These are phyloP conservation scores for Acrasis kona DNA, from an alignment of 78 protist genomes.

Conservation along the genomic window DNA sequence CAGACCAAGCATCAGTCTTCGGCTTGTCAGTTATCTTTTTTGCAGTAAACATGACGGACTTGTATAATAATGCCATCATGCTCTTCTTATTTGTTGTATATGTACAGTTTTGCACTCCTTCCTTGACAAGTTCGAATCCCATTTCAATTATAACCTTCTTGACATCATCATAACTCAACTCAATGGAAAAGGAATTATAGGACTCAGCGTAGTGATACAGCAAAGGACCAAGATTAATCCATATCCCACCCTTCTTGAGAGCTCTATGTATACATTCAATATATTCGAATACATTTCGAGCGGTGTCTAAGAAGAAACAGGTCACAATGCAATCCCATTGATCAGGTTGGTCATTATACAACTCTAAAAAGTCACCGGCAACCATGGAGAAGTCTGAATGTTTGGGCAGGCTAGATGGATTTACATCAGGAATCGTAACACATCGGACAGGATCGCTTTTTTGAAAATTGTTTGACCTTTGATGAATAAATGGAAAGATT, in stretches of 20 bases:
- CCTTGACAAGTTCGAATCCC: slow-evolving; percentile 28
- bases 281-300: slow-evolving; percentile 74
- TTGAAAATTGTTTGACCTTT: slow-evolving; percentile 7
- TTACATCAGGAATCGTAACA: slow-evolving; percentile 34
- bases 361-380: slow-evolving; percentile 79
- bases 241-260: slow-evolving; percentile 62
- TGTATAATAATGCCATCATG: slow-evolving; percentile 24
- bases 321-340: slow-evolving; percentile 65
- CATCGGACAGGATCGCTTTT: slow-evolving; percentile 9
- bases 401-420: not conserved
- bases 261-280: slow-evolving; percentile 47
- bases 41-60: slow-evolving; percentile 41
- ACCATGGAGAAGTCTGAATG: slow-evolving; percentile 53
- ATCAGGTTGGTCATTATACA: not conserved
- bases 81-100: slow-evolving; percentile 28
- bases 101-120: not conserved
- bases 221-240: slow-evolving; percentile 68
- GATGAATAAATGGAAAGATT: slow-evolving; percentile 31
- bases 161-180: slow-evolving; percentile 42
- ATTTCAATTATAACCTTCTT: not conserved
- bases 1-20: no score
- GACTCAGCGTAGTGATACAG: slow-evolving; percentile 26
- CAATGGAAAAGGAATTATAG: slow-evolving; percentile 13
- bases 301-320: slow-evolving; percentile 93
- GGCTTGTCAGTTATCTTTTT: not conserved